Base-by-base conservation (phyloP, 305 asterid species). In the Coffea humblotiana region DNA sequence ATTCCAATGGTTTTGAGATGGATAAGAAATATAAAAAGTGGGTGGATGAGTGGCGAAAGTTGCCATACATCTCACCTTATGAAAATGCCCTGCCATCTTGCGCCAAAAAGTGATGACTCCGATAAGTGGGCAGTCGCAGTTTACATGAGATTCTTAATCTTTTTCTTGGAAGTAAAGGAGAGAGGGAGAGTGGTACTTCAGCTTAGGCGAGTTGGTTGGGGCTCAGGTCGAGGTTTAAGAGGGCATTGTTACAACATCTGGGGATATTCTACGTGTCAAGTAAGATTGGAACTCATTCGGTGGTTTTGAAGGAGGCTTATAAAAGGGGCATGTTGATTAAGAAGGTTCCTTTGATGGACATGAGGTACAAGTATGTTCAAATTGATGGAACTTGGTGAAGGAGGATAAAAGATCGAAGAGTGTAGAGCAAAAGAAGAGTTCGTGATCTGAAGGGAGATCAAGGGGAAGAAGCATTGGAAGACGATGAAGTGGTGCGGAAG, bases 21-120 rank as follows among this genome's bases (percentile, higher is more conserved):
- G 98, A 95, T 84, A 93, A 91, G 88, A 91, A 90, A 90, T 89
- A 92, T 75, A 89, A 87, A 88, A 91, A 89, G 77, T 95, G 99
- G 99, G 82, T 90, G 63, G 94, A 91, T 83, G 98, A 93, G 82
- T 95, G 99, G 99, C 95, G 89, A 84, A 93, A 93, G 84, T 78
- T 95, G 88, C 98, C 97, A 0, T 95, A 91, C 81, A 75, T 88
- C 61, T 95, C 99, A n/a, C 98, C 98, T 10, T 95, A 95, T 71
- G 85, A 87, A 83, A 90, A 90, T 74, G 91, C 91, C 48, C 84
- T 75, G 85, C 88, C 88, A 91, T 85, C 86, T 93, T 79, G 79
- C 83, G 12, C 48, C 88, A 4, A 88, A 83, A 65, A 87, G 88
- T 18, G 97, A 95, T 77, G 97, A 92, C 67, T 89, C 93, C 2